Conservation (phyloP, 2,329 filamentous ascomycete genomes). For the Hymenoscyphus repandus region DNA sequence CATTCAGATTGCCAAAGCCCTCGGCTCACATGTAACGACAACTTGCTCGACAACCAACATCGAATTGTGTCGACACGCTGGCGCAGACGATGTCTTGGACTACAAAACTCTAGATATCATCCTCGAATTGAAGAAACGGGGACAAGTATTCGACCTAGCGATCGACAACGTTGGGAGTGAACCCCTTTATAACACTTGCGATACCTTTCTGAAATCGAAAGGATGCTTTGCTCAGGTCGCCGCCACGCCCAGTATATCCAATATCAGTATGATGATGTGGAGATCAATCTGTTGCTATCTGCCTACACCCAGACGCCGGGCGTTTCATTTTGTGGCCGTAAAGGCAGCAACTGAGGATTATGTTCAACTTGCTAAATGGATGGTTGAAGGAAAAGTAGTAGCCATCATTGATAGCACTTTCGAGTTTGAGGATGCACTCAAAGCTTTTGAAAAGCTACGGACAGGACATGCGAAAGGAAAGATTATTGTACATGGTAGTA, state of each 20-base stretch:
- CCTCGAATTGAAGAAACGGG: background rate
- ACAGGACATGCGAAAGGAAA: constrained; percentile 2
- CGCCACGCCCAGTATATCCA: background rate
- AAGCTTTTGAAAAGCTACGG: constrained; percentile 3
- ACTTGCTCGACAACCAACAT: constrained; percentile 54
- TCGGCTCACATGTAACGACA: constrained; percentile 54
- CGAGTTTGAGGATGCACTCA: constrained; percentile 2
- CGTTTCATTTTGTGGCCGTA: too few species aligned
- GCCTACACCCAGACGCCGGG: too few species aligned
- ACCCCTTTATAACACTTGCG: background rate
- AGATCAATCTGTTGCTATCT: background rate
- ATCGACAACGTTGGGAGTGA: background rate
- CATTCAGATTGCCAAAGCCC: constrained; percentile 58
- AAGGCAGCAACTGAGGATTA: too few species aligned
- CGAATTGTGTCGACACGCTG: constrained; percentile 50
- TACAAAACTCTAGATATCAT: constrained; percentile 11
- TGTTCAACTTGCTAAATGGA: too few species aligned
- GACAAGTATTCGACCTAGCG: constrained; percentile 3
- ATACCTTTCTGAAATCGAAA: constrained; percentile 2
- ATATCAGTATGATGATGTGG: background rate
- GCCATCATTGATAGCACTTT: background rate
- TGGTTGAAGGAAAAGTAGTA: background rate
- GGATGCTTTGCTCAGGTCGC: constrained; percentile 1
- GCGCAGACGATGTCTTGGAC: constrained; percentile 38
- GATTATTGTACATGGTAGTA: constrained; percentile 3